Base-by-base conservation (phyloP, 495 filamentous ascomycete genomes). In the Penicillium coffeae region DNA sequence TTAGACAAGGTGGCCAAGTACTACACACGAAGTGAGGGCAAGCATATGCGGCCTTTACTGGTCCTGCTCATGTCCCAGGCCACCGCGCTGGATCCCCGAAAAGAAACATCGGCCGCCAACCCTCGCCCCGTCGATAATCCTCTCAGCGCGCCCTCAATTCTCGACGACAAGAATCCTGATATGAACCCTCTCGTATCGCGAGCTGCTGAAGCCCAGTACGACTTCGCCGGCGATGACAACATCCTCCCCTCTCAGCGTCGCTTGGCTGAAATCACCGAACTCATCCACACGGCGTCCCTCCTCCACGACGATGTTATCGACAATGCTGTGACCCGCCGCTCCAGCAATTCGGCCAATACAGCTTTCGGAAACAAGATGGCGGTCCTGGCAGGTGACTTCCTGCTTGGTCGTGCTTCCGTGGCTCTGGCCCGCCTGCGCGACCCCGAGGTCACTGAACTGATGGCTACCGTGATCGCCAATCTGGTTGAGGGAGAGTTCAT, bases 291-390 rank as follows among this genome's bases (percentile, higher is more conserved):
- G 2, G 93, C 93, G 2, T 96, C 93, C 10, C 81, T 98, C 18
- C 80, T 98, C 3, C 93, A 98, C 66, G 93, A 98, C 75, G 93
- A 98, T 71, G 94, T 98, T 21, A 94, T 98, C 57, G 93, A 98
- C 63, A 88, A 90, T 55, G 91, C 93, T 0, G 74, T 84, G 20
- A 84, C 88, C 0, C 82, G 93, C 25, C 84, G 93, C 27, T 88
- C 88, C 4, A 79, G 81, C 21, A 88, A 87, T 20, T 94, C 88
- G 3, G 94, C 93, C 10, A 98, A 97, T 59, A 77, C 89, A 43
- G 87, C 87, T 42, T 96, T 96, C 53, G 93, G 93, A 41, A 98
- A 98, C 71, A 98, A 98, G 71, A 96, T 97, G 89, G 92, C 94
- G 4, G 92, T 98, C 1, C 70, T 98, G 50, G 93, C 93, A 0